Base-by-base conservation (phyloP, 345 rosid genomes). In the Eucalyptus grandis region DNA sequence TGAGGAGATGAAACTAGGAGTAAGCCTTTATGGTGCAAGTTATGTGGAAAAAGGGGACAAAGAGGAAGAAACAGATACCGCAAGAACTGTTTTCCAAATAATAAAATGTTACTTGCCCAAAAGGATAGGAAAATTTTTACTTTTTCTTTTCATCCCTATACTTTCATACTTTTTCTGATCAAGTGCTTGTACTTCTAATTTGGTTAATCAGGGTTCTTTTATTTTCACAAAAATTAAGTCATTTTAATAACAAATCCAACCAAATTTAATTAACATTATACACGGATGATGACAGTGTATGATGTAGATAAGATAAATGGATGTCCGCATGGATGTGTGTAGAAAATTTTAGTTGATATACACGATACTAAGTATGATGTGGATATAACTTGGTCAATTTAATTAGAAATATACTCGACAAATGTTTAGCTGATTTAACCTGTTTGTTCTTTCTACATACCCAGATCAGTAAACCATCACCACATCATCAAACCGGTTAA, bases 401-500 rank as follows among this genome's bases (percentile, higher is more conserved):
- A 53, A 53, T 19, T 53, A 53, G 22, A 53, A 53, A 53, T 53
- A 3, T 53, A 53, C 56, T 19, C 24, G 16, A 60, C 3, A 30
- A 62, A 62, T 62, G 34, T 62, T 14, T 62, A 62, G 15, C 4
- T 2, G 7, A 62, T 62, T 12, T 27, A 62, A 62, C 5, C 5
- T 2, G 16, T 34, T 65, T 9, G 44, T 69, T 60, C 69, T 92
- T 90, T 82, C 40, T 8, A 88, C 72, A 80, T 44, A 91, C 93
- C 93, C 93, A 92, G 91, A 91, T 91, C 90, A 87, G 37, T 67
- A 89, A 90, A 90, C 43, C 43, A 40, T 40, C 43, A 40, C 43
- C 43, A 40, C 43, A 40, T 40, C 43, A 40, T 40, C 5, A 40
- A 40, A 40, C 21, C 77, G 2, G 17, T 37, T n/a, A n/a, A n/a